Percentiles rank a stretch among this genome's conserved stretches.
Conservation (phyloP, 2,329 filamentous ascomycete species). For the Pseudogymnoascus sp. region DNA sequence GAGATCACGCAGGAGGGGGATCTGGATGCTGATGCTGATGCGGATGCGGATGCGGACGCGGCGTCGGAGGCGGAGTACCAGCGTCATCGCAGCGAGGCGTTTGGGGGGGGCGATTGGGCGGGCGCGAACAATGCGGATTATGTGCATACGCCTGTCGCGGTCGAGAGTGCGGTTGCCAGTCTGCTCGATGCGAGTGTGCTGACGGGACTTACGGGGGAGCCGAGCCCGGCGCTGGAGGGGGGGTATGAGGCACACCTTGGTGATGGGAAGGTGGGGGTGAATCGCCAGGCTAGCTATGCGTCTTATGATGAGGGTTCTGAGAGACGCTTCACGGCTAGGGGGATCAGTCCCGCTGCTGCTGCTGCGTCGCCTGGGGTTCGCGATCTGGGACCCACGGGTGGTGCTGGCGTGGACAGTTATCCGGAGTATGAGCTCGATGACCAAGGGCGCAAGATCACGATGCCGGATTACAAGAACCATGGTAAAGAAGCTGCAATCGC, state of each 20-base stretch:
- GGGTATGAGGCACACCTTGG: slow-evolving; percentile 23
- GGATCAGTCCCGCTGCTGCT: slow-evolving; percentile 32
- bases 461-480: slow-evolving; percentile 23
- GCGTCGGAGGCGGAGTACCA: slow-evolving; percentile 30
- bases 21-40: neutral
- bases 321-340: slow-evolving; percentile 27
- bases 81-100: slow-evolving; percentile 39
- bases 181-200: slow-evolving; percentile 71
- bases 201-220: slow-evolving; percentile 44
- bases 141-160: slow-evolving; percentile 60
- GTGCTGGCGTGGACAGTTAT: slow-evolving; percentile 15
- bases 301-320: slow-evolving; percentile 28
- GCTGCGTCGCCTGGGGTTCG: slow-evolving; percentile 11
- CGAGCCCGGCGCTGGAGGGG: slow-evolving; percentile 35
- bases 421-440: slow-evolving; percentile 27
- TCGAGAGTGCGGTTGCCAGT: slow-evolving; percentile 87
- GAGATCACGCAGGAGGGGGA: slow-evolving; percentile 35
- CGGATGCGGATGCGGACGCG: slow-evolving; percentile 22
- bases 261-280: slow-evolving; percentile 10
- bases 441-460: slow-evolving; percentile 25
- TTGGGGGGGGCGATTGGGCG: slow-evolving; percentile 48
- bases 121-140: slow-evolving; percentile 49
- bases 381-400: neutral
- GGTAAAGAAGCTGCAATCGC: slow-evolving; percentile 20
- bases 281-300: slow-evolving; percentile 25